Evolutionary conservation across 1,284 basidiomycete genomes (phyloP).

Genomic region (Cutaneotrichosporon daszewskae): DNA sequence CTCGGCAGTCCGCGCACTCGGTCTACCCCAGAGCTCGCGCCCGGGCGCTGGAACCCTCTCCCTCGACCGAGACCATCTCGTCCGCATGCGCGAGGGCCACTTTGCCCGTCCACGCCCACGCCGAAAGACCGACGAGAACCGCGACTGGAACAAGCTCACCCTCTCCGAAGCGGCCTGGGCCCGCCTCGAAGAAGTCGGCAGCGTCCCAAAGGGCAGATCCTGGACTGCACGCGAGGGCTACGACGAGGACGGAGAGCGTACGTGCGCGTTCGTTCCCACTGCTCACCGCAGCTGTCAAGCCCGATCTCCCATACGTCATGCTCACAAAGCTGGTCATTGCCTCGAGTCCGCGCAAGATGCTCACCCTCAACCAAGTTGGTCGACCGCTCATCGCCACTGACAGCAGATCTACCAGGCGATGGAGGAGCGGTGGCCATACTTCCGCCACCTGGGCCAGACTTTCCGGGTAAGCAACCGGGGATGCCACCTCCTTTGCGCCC

Average conservation of each 20-base stretch:
- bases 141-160: constrained; percentile 15
- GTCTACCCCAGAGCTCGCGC: constrained; percentile 3
- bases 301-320: constrained; percentile 25
- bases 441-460: constrained; percentile 17
- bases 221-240: constrained; percentile 18
- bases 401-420: constrained; percentile 31
- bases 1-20: constrained; percentile 11
- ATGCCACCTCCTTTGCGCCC: background rate
- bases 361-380: constrained; percentile 28
- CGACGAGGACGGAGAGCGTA: constrained; percentile 22
- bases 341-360: constrained; percentile 25
- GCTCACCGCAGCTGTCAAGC: constrained; percentile 21
- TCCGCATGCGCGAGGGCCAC: constrained; percentile 20
- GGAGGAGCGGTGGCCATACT: constrained; percentile 32
- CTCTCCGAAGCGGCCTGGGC: constrained; percentile 24
- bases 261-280: constrained; percentile 2
- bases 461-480: constrained; percentile 19
- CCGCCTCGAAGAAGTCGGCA: constrained; percentile 24
- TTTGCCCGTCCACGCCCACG: constrained; percentile 5
- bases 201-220: constrained; percentile 16
- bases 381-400: background rate
- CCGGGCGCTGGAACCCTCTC: constrained; percentile 3
- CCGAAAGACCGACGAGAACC: constrained; percentile 3
- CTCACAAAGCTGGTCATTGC: constrained; percentile 29
- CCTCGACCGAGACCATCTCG: constrained; percentile 13